Base-by-base conservation (phyloP, 192 early-diverging fungal species). In the Coemansia asiatica region DNA sequence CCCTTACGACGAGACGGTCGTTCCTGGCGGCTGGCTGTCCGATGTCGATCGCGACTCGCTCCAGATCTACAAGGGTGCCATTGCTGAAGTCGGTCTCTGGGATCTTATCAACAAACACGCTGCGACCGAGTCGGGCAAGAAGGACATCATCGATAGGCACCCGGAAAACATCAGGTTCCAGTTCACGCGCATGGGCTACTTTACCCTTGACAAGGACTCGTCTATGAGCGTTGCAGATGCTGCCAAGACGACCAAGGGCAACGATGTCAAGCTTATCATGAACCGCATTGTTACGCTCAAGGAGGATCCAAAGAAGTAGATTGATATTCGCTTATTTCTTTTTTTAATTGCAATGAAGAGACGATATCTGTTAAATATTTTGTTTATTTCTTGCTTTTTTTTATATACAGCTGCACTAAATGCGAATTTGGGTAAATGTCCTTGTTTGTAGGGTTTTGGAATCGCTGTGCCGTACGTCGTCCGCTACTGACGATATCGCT, bases 181-280 rank as follows among this genome's bases (percentile, higher is more conserved):
- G 85, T 90, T 95, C 66, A 85, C 93, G 40, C 87, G 98, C 55
- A 89, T 95, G 36, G 98, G 94, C n/a, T 99, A 99, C 86, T 99
- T 97, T 77, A 91, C 96, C 70, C 84, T 99, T 13, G 98, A 99
- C 74, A 89, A 86, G 76, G 95, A 98, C 83, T 86, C 91, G 4
- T 85, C 85, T 16, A 53, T 95, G 50, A 76, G 75, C 27, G 63
- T 75, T n/a, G 87, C 85, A 13, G 74, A 79, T 51, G 85, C 85
- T 25, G 86, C 85, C 2, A 51, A 83, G n/a, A 71, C 81, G n/a
- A 55, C 10, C 56, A 83, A 88, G 63, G 83, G 86, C 53, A 85
- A 87, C 57, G 56, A 69, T 25, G 64, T 76, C 46, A 89, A 86
- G 80, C 51, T 88, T 27, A 74, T 91, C 19, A 67, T 90, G 59